Evolutionary conservation across 2,329 filamentous ascomycete species (phyloP).

Genomic region (Cladophialophora immunda): DNA sequence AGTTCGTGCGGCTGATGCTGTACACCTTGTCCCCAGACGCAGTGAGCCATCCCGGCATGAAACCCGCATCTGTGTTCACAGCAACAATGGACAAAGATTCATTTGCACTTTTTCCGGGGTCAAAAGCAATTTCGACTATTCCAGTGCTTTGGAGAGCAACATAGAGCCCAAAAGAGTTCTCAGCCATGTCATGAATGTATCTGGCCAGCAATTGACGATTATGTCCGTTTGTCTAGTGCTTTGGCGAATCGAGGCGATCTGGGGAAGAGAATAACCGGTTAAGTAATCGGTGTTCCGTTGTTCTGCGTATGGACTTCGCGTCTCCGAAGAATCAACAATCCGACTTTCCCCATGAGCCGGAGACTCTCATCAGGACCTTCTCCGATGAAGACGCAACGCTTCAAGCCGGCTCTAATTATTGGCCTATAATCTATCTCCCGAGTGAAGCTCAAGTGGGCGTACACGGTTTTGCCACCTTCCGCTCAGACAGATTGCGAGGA

Average conservation of each 20-base stretch:
- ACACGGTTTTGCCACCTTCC: neutral
- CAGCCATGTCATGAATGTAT: neutral
- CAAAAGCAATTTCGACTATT: conserved; percentile 25
- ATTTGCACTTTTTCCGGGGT: conserved; percentile 15
- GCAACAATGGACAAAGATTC: conserved; percentile 20
- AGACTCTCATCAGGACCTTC: neutral
- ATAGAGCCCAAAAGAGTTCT: conserved; percentile 12
- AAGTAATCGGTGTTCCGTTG: neutral
- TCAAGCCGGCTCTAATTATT: neutral
- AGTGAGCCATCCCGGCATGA: conserved; percentile 24
- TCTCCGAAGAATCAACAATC: neutral
- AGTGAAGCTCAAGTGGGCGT: neutral
- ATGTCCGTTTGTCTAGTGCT: neutral
- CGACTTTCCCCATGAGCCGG: neutral
- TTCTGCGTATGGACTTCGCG: neutral
- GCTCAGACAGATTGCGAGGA: neutral
- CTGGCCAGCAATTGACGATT: neutral
- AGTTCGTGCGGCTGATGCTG: conserved; percentile 24
- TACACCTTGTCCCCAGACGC: conserved; percentile 22
- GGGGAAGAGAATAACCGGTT: neutral
- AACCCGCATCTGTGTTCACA: conserved; percentile 24
- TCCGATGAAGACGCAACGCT: neutral
- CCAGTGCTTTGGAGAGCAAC: conserved; percentile 30
- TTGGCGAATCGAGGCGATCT: neutral
- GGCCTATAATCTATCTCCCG: neutral